These are phyloP conservation scores for Coemansia sp. DNA, from an alignment of 192 early-diverging fungal genomes.

Conservation along the genomic window DNA sequence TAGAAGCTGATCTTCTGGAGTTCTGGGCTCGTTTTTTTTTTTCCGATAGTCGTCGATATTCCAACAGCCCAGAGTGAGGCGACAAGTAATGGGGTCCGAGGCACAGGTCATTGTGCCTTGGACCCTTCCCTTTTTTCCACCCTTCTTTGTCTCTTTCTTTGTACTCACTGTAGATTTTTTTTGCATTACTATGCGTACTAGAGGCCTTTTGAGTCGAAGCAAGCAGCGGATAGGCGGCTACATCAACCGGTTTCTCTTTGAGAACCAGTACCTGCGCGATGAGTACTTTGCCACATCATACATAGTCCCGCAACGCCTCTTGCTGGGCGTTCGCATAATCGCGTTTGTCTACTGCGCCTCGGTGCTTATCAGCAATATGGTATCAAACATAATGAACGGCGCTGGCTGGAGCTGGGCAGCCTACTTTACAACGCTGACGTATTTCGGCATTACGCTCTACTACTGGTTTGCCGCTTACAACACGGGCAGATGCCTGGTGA, in stretches of 20 bases:
- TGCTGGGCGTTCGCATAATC: slow-evolving; percentile 2
- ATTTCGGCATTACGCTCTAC: slow-evolving; percentile 36
- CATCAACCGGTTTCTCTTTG: slow-evolving; percentile 23
- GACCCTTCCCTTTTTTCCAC: background rate
- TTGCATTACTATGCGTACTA: background rate
- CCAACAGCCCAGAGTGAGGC: background rate
- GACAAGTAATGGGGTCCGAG: background rate
- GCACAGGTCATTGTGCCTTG: background rate
- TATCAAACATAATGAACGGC: slow-evolving; percentile 28
- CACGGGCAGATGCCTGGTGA: slow-evolving; percentile 6
- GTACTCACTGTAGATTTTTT: background rate
- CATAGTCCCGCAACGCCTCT: slow-evolving; percentile 20
- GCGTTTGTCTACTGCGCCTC: slow-evolving; percentile 36
- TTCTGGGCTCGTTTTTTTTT: background rate
- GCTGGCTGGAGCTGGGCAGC: slow-evolving; percentile 51
- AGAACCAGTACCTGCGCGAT: slow-evolving; percentile 29
- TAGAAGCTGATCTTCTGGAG: background rate
- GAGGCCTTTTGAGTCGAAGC: background rate
- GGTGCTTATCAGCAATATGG: slow-evolving; percentile 36
- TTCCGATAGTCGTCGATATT: background rate
- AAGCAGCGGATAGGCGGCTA: background rate
- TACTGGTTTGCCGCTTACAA: slow-evolving; percentile 40
- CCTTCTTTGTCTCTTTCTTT: background rate
- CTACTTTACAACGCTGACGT: slow-evolving; percentile 50
- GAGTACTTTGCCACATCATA: slow-evolving; percentile 39